A percentile compares a stretch with the other conserved stretches of the same genome.
Evolutionary conservation across 306 rosid species (phyloP).

Genomic region (Purshia tridentata): DNA sequence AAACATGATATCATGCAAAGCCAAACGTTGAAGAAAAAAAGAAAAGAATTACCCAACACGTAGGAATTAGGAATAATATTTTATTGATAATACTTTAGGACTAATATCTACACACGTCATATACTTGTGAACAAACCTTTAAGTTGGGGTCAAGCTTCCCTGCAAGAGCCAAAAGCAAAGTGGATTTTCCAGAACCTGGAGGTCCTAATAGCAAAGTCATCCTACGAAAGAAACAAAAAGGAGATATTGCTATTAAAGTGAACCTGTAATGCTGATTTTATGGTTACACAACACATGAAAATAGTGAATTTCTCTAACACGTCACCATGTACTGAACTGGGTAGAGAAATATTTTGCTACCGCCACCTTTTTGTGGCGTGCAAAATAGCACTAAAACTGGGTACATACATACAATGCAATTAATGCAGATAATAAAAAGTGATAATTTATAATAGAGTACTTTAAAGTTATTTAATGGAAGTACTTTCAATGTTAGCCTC

Average conservation of each 20-base stretch:
- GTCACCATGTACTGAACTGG: neutral
- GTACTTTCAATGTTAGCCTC: neutral
- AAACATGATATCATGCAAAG: no score
- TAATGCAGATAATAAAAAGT: neutral
- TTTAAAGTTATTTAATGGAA: neutral
- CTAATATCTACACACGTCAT: neutral
- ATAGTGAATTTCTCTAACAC: slow-evolving; percentile 15
- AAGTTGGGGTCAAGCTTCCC: slow-evolving; percentile 70
- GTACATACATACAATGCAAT: no score
- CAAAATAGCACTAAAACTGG: no score
- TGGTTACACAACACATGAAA: slow-evolving; percentile 41
- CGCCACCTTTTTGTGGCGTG: no score
- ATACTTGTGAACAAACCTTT: slow-evolving; percentile 45
- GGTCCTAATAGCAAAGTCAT: slow-evolving; percentile 90
- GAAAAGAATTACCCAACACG: neutral
- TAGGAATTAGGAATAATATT: neutral
- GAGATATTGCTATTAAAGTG: neutral
- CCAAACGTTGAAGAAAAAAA: no score
- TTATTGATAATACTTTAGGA: no score
- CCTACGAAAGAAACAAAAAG: slow-evolving; percentile 43
- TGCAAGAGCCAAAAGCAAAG: slow-evolving; percentile 75
- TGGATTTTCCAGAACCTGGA: slow-evolving; percentile 80
- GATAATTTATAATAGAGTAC: neutral
- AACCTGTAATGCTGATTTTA: slow-evolving; percentile 12
- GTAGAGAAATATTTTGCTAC: no score